Conservation (phyloP, 768 basidiomycete genomes). For the Amanita molliuscula region DNA sequence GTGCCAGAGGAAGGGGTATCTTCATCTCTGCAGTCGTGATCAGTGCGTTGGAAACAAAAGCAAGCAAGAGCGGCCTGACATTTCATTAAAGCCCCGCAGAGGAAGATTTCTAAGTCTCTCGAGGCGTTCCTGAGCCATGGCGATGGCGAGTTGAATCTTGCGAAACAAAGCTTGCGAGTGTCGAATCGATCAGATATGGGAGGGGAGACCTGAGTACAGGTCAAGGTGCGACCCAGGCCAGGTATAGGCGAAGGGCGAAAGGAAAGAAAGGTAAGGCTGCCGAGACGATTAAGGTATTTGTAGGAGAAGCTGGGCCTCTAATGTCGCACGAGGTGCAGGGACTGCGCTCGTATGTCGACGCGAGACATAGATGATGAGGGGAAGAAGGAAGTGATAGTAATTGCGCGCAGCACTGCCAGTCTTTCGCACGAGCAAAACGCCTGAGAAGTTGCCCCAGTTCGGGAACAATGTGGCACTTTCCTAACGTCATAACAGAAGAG, state of each 20-base stretch:
- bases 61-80: constrained; percentile 7
- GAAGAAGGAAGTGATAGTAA: constrained; percentile 15
- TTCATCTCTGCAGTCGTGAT: constrained; percentile 12
- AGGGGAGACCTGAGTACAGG: not conserved
- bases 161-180: not conserved
- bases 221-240: constrained; percentile 4
- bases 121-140: constrained; percentile 14
- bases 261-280: constrained; percentile 10
- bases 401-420: constrained; percentile 18
- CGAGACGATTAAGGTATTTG: constrained; percentile 13
- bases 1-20: constrained; percentile 22
- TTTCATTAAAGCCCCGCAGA: constrained; percentile 13
- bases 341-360: constrained; percentile 6
- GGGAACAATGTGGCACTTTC: not conserved
- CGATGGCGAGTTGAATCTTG: constrained; percentile 14
- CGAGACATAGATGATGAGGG: constrained; percentile 13
- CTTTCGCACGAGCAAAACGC: constrained; percentile 13
- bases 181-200: not conserved
- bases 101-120: constrained; percentile 12
- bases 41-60: constrained; percentile 4
- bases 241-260: constrained; percentile 7
- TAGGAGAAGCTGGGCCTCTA: constrained; percentile 7
- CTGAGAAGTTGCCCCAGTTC: not conserved
- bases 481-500: no score
- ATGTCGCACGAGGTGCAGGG: constrained; percentile 4